These are phyloP conservation scores for Tetrapyrgos nigripes DNA, from an alignment of 1,284 basidiomycete genomes.

Conservation along the genomic window DNA sequence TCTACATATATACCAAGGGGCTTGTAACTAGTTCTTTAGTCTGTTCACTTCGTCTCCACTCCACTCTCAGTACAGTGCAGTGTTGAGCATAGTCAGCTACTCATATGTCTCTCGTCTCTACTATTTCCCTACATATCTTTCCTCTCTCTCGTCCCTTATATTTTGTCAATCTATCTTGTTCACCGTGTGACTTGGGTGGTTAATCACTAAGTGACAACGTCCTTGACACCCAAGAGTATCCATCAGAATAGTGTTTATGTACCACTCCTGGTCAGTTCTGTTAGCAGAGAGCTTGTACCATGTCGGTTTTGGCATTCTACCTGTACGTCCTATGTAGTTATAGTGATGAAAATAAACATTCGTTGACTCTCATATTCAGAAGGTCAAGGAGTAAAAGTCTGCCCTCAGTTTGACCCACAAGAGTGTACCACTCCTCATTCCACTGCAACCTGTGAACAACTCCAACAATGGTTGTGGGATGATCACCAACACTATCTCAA, in stretches of 20 bases:
- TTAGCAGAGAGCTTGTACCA: slow-evolving; percentile 8
- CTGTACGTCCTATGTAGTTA: slow-evolving; percentile 14
- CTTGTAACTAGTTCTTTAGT: no score
- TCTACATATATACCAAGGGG: no score
- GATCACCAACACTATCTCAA: neutral
- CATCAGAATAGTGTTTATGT: neutral
- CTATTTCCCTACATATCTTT: no score
- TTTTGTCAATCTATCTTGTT: no score
- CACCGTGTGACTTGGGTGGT: slow-evolving; percentile 5
- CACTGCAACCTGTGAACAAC: slow-evolving; percentile 11
- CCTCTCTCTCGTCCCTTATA: no score
- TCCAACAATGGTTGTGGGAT: slow-evolving; percentile 8
- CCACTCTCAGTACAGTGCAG: no score
- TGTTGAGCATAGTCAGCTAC: no score
- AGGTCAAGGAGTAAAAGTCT: slow-evolving; percentile 28
- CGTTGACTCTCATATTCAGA: neutral
- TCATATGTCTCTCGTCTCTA: no score
- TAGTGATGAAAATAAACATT: neutral
- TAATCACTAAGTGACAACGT: slow-evolving; percentile 1
- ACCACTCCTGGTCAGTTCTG: slow-evolving; percentile 5
- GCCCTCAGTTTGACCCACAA: slow-evolving; percentile 13
- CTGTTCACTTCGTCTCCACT: no score
- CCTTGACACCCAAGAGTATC: slow-evolving; percentile 7
- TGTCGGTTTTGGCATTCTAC: slow-evolving; percentile 10
- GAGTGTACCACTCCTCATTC: slow-evolving; percentile 6